Base-by-base conservation (phyloP, 768 basidiomycete species). In the Pisolithus marmoratus region DNA sequence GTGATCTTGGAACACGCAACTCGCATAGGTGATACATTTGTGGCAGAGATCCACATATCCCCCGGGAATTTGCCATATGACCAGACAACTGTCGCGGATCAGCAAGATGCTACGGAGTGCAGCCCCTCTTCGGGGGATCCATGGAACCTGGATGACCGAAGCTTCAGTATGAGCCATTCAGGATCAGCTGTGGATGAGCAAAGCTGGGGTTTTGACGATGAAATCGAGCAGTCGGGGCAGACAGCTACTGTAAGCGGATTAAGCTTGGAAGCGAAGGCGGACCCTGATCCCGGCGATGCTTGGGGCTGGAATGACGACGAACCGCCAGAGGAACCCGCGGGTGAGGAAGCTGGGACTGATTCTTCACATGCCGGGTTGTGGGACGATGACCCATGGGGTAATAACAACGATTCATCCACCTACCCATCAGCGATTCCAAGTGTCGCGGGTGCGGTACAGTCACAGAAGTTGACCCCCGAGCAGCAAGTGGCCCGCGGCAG, bases 271-370 rank as follows among this genome's bases (percentile, higher is more conserved):
- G 65, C 72, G 14, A 58, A 48, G 9, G 54, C 27, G 3, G 58
- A 59, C 8, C 62, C 61, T 14, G 77, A 80, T 56, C 66, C 80
- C 8, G 71, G 66, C 15, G 82, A 85, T 58, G 81, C 86, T 1
- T 91, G 90, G 89, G 90, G 84, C 2, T 89, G 83, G 83, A 83
- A 87, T 37, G 81, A 82, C 38, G 81, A 81, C 27, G 72, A 66
- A 44, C 3, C 29, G 22, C 38, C 52, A n/a, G 55, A 67, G n/a
- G 68, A 59, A 41, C 66, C 66, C 27, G 53, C 65, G 5, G 24
- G 19, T 22, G 48, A 52, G 1, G 48, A 41, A 8, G 26, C 50
- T 12, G 48, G 69, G 8, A 64, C 66, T 11, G 66, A 56, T 17
- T 66, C 72, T 22, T 60, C 62, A 4, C 59, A 70, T 20, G 77